phyloP scores from a whole-genome alignment of 1,284 basidiomycete species.

The Lentinula novae-zelandiae region DNA sequence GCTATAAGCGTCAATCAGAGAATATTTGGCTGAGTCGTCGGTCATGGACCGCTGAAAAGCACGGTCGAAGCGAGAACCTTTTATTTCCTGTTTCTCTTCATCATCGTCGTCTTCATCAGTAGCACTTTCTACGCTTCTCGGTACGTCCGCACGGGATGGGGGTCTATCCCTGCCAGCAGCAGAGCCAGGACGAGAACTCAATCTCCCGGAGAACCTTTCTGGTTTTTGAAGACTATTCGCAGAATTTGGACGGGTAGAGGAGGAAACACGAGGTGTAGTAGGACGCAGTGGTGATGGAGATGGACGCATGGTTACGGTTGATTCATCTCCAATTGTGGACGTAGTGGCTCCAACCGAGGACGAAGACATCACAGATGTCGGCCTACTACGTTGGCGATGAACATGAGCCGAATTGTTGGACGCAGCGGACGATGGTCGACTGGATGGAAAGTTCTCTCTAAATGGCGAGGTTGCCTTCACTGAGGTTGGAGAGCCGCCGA shows the following conservation, averaged over 20 bases:
- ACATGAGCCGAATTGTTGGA: constrained; percentile 20
- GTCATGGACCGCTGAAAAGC: constrained; percentile 6
- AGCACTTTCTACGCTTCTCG: constrained; percentile 67
- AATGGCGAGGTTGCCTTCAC: constrained; percentile 27
- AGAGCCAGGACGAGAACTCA: constrained; percentile 16
- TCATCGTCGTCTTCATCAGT: constrained; percentile 56
- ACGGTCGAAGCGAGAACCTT: not conserved
- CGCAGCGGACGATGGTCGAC: constrained; percentile 25
- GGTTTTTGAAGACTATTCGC: not conserved
- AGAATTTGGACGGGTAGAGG: constrained; percentile 6
- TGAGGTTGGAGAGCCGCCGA: constrained; percentile 23
- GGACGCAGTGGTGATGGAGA: constrained; percentile 11
- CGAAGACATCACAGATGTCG: constrained; percentile 18
- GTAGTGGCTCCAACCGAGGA: constrained; percentile 20
- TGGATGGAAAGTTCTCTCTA: constrained; percentile 28
- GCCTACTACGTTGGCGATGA: not conserved
- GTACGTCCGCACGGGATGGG: constrained; percentile 62
- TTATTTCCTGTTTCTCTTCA: constrained; percentile 14
- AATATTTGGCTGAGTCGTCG: not conserved
- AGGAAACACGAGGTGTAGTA: constrained; percentile 13
- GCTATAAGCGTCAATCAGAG: constrained; percentile 6
- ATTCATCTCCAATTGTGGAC: constrained; percentile 12
- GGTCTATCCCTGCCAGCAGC: constrained; percentile 35
- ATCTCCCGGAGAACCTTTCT: constrained; percentile 2
- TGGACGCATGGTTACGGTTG: constrained; percentile 10